A percentile compares a stretch with the other conserved stretches of the same genome.
Conservation (phyloP, 768 basidiomycete genomes). For the Lentinula guzmanii region DNA sequence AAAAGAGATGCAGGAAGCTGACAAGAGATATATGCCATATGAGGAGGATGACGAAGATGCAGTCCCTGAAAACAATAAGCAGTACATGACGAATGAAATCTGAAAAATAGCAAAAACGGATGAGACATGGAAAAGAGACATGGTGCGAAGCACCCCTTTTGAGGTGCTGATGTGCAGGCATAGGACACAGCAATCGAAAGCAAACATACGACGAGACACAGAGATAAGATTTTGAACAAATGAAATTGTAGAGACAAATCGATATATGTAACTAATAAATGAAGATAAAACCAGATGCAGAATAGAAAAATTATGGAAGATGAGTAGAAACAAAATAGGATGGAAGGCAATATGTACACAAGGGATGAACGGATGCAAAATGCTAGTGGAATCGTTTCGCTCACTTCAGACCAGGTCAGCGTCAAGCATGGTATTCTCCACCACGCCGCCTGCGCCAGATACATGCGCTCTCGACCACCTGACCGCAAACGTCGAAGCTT, state of each 20-base stretch:
- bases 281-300: constrained; percentile 1
- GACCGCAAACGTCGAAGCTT: constrained; percentile 75
- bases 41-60: neutral
- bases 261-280: constrained; percentile 11
- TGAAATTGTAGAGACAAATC: constrained; percentile 11
- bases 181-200: constrained; percentile 29
- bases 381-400: neutral
- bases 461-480: constrained; percentile 61
- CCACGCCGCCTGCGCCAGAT: constrained; percentile 27
- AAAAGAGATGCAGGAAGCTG: neutral
- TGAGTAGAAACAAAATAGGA: neutral
- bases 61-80: neutral
- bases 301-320: neutral
- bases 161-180: constrained; percentile 19
- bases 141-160: constrained; percentile 12
- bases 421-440: constrained; percentile 41
- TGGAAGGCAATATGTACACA: neutral
- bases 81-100: constrained; percentile 16
- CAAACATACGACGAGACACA: constrained; percentile 17
- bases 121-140: constrained; percentile 10
- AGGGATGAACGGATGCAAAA: constrained; percentile 7
- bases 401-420: constrained; percentile 6
- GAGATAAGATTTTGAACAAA: constrained; percentile 13
- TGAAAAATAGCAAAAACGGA: constrained; percentile 3
- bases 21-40: neutral